Evolutionary conservation across 2,329 filamentous ascomycete species (phyloP).

Genomic region (Calonectria fujianensis): DNA sequence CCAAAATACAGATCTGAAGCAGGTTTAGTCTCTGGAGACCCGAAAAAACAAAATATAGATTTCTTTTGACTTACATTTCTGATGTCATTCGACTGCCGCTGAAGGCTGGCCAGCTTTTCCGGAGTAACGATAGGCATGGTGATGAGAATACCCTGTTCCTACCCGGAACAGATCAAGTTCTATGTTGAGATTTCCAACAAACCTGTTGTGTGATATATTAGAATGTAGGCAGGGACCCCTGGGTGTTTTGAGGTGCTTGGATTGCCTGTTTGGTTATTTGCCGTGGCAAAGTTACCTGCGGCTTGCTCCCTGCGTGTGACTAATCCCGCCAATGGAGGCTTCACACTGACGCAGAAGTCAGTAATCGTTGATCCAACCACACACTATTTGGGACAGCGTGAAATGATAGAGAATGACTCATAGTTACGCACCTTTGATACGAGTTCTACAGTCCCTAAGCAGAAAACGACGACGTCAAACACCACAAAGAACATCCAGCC

Average conservation of each 20-base stretch:
- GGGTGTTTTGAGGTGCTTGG: constrained; percentile 36
- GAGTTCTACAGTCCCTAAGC: constrained; percentile 11
- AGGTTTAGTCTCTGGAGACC: constrained; percentile 26
- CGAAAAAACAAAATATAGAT: too few relatives aligned
- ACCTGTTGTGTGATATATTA: neutral
- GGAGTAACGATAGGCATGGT: constrained; percentile 94
- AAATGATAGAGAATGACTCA: constrained; percentile 56
- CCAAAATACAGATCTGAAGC: constrained; percentile 90
- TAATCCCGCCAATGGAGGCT: constrained; percentile 45
- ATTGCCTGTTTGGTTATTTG: constrained; percentile 28
- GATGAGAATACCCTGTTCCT: constrained; percentile 44
- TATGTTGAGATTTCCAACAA: neutral
- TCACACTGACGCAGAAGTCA: constrained; percentile 45
- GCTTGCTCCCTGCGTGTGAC: constrained; percentile 51
- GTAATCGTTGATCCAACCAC: constrained; percentile 39
- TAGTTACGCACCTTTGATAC: constrained; percentile 41
- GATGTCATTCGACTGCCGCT: constrained; percentile 90
- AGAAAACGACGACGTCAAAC: constrained; percentile 24
- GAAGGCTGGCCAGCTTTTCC: constrained; percentile 92
- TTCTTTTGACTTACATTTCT: constrained; percentile 82
- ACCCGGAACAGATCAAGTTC: constrained; percentile 30
- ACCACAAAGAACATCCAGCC: constrained; percentile 31
- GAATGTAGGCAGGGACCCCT: neutral
- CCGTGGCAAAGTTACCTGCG: constrained; percentile 41
- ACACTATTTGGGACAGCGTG: constrained; percentile 38